A percentile compares a stretch with the other conserved stretches of the same genome.
Evolutionary conservation across 164 flowering plant genomes (phyloP).

Genomic region (Cinnamomum chago): DNA sequence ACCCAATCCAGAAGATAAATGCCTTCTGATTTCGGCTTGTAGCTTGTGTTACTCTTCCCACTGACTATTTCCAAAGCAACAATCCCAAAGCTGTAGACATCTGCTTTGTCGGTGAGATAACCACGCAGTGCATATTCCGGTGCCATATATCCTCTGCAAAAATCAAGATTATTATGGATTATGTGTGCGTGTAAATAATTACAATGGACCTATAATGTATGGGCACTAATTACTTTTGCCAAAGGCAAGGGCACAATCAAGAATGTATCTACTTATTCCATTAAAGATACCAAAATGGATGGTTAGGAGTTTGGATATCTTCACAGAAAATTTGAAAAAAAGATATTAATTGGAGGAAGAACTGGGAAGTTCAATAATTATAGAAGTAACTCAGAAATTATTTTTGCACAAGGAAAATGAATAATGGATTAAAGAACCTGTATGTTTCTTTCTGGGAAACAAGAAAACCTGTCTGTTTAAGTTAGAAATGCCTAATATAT

Average conservation of each 20-base stretch:
- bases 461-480: no score
- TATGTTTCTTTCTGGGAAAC: no score
- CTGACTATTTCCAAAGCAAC: slow-evolving; percentile 55
- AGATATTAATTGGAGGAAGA: no score
- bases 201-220: neutral
- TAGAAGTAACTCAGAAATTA: no score
- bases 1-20: slow-evolving; percentile 64
- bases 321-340: neutral
- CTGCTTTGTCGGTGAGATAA: slow-evolving; percentile 65
- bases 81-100: slow-evolving; percentile 64
- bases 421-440: no score
- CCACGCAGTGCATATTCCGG: slow-evolving; percentile 69
- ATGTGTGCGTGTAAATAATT: neutral
- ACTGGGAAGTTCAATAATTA: no score
- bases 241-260: no score
- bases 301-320: neutral
- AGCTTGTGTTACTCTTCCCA: slow-evolving; percentile 52
- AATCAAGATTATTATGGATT: neutral
- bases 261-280: no score
- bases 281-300: neutral
- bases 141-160: slow-evolving; percentile 61
- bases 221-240: neutral
- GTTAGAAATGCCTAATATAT: no score
- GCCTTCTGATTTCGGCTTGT: slow-evolving; percentile 25
- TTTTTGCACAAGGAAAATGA: no score